Base-by-base conservation (phyloP, 2,329 filamentous ascomycete genomes). In the Fusarium nurragi region DNA sequence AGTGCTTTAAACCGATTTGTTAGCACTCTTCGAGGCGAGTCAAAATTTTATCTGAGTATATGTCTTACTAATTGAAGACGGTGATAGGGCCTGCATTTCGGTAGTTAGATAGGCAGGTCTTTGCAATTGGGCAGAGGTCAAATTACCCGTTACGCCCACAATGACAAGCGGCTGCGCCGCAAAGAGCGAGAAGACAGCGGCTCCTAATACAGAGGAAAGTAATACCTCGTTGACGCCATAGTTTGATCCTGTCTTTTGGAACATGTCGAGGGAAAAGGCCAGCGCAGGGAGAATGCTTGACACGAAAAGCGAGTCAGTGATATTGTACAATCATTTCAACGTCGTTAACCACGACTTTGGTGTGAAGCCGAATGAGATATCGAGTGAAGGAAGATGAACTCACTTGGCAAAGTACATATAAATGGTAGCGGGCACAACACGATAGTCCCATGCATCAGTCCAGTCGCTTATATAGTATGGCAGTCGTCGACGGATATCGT, bases 361-460 rank as follows among this genome's bases (percentile, higher is more conserved):
- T 12, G 14, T 44, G 12, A 28, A 25, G 18, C 2, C 5, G 16
- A 34, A n/a, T 9, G 9, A 34, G 5, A 25, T 16, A 12, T 10
- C 16, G 14, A 21, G 12, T 18, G 16, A 39, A 30, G 26, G 16
- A 18, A 38, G 6, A 28, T 28, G 11, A 22, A 67, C 82, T 63
- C 83, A 94, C 92, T 96, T 96, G 64, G 93, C 92, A 84, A 96
- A 97, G 80, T 95, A 97, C 91, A 96, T 97, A 78, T 96, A 96
- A 26, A 96, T 81, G 11, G 93, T 96, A 16, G 92, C 92, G 2
- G 93, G 93, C 36, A 97, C 85, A 38, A 97, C 91, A 51, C 93
- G 87, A 79, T 97, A 97, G 74, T 96, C 91, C 91, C 91, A 95
- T 2, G 93, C 93, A 80, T 97, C 93, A 18, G 75, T 81, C 91